Conservation (phyloP, 2,329 filamentous ascomycete genomes). For the Cladophialophora exuberans region DNA sequence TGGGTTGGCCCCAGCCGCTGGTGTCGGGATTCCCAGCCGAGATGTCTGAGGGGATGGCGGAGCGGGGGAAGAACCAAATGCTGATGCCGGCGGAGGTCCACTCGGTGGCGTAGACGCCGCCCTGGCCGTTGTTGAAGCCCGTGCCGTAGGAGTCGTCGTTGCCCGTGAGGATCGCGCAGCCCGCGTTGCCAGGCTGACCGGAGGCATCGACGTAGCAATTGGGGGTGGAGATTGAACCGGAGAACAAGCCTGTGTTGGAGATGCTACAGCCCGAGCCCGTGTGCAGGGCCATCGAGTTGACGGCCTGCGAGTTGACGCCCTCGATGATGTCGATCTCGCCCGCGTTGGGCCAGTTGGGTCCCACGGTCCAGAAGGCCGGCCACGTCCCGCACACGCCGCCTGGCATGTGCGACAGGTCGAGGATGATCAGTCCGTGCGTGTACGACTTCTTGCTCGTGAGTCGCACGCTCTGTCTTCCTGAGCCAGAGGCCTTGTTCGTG, state of each 20-base stretch:
- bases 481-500: conserved; percentile 56
- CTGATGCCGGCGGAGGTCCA: conserved; percentile 75
- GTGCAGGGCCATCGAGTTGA: conserved; percentile 69
- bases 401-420: conserved; percentile 76
- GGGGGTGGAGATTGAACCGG: conserved; percentile 51
- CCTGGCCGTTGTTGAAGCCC: conserved; percentile 70
- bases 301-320: conserved; percentile 67
- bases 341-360: conserved; percentile 68
- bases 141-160: conserved; percentile 64
- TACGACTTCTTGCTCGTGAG: conserved; percentile 68
- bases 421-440: conserved; percentile 69
- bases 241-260: conserved; percentile 49
- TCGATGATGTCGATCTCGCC: conserved; percentile 84
- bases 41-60: conserved; percentile 67
- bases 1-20: conserved; percentile 67
- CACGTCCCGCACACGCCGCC: conserved; percentile 70
- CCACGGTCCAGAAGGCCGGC: conserved; percentile 69
- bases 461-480: conserved; percentile 71
- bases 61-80: conserved; percentile 82
- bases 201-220: conserved; percentile 61
- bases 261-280: conserved; percentile 65
- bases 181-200: conserved; percentile 52
- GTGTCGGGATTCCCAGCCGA: conserved; percentile 64
- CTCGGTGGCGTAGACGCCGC: conserved; percentile 74
- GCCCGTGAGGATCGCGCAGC: conserved; percentile 61